Conservation (phyloP, 768 basidiomycete species). For the Suillus spraguei region DNA sequence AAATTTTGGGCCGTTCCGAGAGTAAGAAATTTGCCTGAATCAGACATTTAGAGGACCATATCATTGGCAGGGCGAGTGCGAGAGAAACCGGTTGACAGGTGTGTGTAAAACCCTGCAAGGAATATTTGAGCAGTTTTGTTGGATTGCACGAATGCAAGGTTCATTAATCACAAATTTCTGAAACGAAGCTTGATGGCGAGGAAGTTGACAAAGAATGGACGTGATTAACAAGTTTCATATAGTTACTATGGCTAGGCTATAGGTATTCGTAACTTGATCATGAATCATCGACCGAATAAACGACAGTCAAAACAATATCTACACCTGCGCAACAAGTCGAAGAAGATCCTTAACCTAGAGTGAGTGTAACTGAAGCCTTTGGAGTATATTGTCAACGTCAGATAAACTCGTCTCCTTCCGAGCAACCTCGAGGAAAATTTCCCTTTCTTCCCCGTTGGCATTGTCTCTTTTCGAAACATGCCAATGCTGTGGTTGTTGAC, state of each 20-base stretch:
- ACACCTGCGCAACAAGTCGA: neutral
- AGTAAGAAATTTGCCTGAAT: too few species aligned
- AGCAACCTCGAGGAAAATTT: slow-evolving; percentile 72
- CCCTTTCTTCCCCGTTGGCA: slow-evolving; percentile 40
- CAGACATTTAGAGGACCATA: too few species aligned
- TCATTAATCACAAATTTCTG: neutral
- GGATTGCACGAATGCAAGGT: too few species aligned
- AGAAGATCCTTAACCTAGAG: neutral
- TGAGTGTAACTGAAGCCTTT: slow-evolving; percentile 22
- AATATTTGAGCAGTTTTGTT: too few species aligned
- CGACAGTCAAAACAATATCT: neutral
- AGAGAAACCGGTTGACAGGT: too few species aligned
- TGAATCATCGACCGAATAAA: neutral
- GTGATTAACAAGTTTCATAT: neutral
- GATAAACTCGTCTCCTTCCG: slow-evolving; percentile 80
- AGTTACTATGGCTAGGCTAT: neutral
- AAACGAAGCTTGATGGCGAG: neutral
- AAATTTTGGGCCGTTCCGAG: too few species aligned
- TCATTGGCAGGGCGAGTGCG: too few species aligned
- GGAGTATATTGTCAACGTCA: slow-evolving; percentile 81
- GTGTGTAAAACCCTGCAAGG: too few species aligned
- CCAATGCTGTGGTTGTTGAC: slow-evolving; percentile 82
- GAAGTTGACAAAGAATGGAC: neutral
- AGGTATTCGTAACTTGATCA: neutral
- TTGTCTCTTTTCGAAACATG: slow-evolving; percentile 57